Conservation (phyloP, 1,284 basidiomycete genomes). For the Gomphus bonarii region DNA sequence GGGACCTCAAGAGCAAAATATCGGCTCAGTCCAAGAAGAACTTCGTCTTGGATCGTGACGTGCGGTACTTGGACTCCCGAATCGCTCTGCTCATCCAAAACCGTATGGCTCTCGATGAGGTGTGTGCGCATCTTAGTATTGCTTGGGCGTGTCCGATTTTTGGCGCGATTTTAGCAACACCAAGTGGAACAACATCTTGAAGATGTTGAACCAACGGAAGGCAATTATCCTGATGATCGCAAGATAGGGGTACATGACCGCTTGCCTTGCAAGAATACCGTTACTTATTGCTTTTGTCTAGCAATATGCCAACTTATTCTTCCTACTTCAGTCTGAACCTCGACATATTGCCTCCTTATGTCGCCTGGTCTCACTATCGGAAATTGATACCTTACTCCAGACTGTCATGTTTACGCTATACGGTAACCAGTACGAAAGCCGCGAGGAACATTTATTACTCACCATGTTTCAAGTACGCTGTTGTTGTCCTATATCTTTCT, state of each 20-base stretch:
- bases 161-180: slow-evolving; percentile 50
- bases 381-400: slow-evolving; percentile 97
- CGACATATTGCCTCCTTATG: slow-evolving; percentile 94
- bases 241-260: slow-evolving; percentile 41
- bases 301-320: slow-evolving; percentile 98
- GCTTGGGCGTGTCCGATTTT: background rate
- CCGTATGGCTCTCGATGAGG: slow-evolving; percentile 93
- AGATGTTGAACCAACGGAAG: slow-evolving; percentile 85
- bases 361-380: slow-evolving; percentile 90
- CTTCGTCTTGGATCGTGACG: slow-evolving; percentile 96
- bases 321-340: slow-evolving; percentile 95
- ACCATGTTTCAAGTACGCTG: slow-evolving; percentile 82
- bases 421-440: slow-evolving; percentile 98
- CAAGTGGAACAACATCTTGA: slow-evolving; percentile 92
- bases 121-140: slow-evolving; percentile 25
- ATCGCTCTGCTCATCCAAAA: slow-evolving; percentile 98
- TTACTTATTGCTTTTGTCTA: slow-evolving; percentile 26
- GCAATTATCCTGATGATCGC: slow-evolving; percentile 87
- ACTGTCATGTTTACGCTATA: slow-evolving; percentile 99
- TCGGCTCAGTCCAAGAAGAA: slow-evolving; percentile 99
- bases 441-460: slow-evolving; percentile 95
- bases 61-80: slow-evolving; percentile 94
- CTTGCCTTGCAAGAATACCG: background rate
- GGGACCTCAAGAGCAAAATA: slow-evolving; percentile 95
- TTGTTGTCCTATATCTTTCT: background rate